Conservation (phyloP, 2,329 filamentous ascomycete genomes). For the Neonectria hederae region DNA sequence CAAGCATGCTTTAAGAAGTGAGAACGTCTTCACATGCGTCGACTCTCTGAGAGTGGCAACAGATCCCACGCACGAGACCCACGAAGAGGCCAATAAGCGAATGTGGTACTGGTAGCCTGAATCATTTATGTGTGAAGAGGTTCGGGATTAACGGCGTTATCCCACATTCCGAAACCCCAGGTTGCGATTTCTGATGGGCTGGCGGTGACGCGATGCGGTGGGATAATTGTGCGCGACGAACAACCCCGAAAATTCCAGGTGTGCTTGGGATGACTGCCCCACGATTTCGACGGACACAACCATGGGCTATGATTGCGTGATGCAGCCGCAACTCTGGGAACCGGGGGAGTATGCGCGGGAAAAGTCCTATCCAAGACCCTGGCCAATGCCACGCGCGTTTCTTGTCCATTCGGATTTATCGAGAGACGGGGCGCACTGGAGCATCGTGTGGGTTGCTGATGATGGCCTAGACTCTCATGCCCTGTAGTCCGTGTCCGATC, state of each 20-base stretch:
- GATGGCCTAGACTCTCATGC: neutral
- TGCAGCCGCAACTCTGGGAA: neutral
- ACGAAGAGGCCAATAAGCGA: neutral
- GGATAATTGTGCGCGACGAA: conserved; percentile 28
- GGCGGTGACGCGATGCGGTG: conserved; percentile 31
- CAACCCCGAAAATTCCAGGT: conserved; percentile 10
- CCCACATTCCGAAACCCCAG: conserved; percentile 6
- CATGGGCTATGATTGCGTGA: conserved; percentile 28
- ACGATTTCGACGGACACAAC: conserved; percentile 15
- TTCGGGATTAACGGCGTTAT: neutral
- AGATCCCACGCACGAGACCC: neutral
- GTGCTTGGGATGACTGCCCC: conserved; percentile 1
- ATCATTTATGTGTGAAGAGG: neutral
- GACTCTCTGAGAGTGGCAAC: neutral
- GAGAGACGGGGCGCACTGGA: conserved; percentile 2
- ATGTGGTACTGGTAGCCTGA: neutral
- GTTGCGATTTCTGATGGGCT: conserved; percentile 16
- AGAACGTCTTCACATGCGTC: neutral
- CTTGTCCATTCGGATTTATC: neutral
- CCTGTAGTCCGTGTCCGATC: neutral
- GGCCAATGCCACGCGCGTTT: neutral
- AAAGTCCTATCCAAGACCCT: neutral
- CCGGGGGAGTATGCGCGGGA: neutral
- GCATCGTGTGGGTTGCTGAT: neutral
- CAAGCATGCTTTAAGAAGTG: neutral